A percentile compares a stretch with the other conserved stretches of the same genome.
phyloP scores from a whole-genome alignment of 2,329 filamentous ascomycete species.

The Lachnellula arida region DNA sequence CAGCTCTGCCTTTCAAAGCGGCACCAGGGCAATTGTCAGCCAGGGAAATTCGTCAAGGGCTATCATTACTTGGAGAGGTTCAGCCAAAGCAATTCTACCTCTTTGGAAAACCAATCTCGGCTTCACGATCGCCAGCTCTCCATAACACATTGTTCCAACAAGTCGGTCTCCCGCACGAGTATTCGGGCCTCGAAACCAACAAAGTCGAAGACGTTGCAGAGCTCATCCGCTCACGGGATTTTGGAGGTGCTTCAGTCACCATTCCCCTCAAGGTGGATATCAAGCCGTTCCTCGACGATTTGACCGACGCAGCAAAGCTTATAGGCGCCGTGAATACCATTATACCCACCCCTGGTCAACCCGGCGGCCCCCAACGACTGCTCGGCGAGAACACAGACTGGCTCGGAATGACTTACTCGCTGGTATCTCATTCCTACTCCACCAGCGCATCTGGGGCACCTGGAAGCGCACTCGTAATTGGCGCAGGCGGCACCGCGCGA shows the following conservation, averaged over 20 bases:
- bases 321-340: slow-evolving; percentile 97
- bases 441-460: slow-evolving; percentile 22
- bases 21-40: slow-evolving; percentile 92
- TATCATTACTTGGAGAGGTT: slow-evolving; percentile 76
- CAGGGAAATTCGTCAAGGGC: slow-evolving; percentile 74
- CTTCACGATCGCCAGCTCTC: slow-evolving; percentile 79
- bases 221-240: slow-evolving; percentile 65
- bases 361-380: slow-evolving; percentile 42
- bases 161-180: slow-evolving; percentile 79
- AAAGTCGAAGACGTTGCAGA: slow-evolving; percentile 54
- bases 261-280: slow-evolving; percentile 93
- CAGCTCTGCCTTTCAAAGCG: slow-evolving; percentile 82
- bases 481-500: slow-evolving; percentile 85
- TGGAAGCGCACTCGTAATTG: slow-evolving; percentile 72
- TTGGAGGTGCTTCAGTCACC: slow-evolving; percentile 92
- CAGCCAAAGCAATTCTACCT: slow-evolving; percentile 74
- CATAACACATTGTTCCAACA: slow-evolving; percentile 80
- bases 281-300: slow-evolving; percentile 72
- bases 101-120: slow-evolving; percentile 79
- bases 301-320: slow-evolving; percentile 70
- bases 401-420: slow-evolving; percentile 80
- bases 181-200: slow-evolving; percentile 71
- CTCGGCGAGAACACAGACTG: slow-evolving; percentile 94
- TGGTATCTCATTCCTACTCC: slow-evolving; percentile 38
- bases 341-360: slow-evolving; percentile 51